A percentile compares a stretch with the other conserved stretches of the same genome.
phyloP scores from a whole-genome alignment of 805 yeast genomes.

The Myxozyma udenii region DNA sequence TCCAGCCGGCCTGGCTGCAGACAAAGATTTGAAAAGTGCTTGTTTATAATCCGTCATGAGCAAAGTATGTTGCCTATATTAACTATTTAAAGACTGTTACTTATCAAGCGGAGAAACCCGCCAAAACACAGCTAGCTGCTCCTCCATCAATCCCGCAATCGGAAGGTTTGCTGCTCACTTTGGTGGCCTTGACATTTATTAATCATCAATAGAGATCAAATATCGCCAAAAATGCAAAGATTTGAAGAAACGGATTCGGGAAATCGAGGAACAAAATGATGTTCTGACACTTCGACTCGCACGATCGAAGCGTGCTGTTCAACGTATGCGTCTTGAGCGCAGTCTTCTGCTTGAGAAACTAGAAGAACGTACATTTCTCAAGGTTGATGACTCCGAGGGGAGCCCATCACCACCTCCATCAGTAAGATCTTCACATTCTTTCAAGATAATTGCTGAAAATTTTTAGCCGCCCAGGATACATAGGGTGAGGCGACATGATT shows the following conservation, averaged over 20 bases:
- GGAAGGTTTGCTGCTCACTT: conserved; percentile 14
- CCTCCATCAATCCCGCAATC: conserved; percentile 25
- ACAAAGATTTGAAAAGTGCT: too few relatives aligned
- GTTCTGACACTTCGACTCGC: conserved; percentile 70
- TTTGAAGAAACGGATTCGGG: conserved; percentile 46
- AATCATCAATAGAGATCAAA: conserved; percentile 39
- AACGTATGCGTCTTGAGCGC: conserved; percentile 79
- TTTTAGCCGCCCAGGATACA: conserved; percentile 20
- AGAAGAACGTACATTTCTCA: conserved; percentile 47
- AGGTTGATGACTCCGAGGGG: conserved; percentile 35
- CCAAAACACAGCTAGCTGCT: conserved; percentile 1
- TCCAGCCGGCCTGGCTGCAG: too few relatives aligned
- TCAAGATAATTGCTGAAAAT: neutral
- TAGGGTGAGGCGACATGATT: conserved; percentile 10
- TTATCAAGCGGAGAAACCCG: too few relatives aligned
- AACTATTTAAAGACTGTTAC: too few relatives aligned
- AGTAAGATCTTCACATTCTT: conserved; percentile 7
- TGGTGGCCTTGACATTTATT: neutral
- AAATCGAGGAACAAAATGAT: conserved; percentile 39
- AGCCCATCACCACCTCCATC: conserved; percentile 36
- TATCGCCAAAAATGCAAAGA: conserved; percentile 68
- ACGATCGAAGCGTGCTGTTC: conserved; percentile 70
- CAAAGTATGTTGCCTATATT: too few relatives aligned
- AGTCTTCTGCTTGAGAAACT: conserved; percentile 74
- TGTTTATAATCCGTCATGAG: too few relatives aligned